These are phyloP conservation scores for Gyromitra esculenta DNA, from an alignment of 2,329 filamentous ascomycete species.

Conservation along the genomic window DNA sequence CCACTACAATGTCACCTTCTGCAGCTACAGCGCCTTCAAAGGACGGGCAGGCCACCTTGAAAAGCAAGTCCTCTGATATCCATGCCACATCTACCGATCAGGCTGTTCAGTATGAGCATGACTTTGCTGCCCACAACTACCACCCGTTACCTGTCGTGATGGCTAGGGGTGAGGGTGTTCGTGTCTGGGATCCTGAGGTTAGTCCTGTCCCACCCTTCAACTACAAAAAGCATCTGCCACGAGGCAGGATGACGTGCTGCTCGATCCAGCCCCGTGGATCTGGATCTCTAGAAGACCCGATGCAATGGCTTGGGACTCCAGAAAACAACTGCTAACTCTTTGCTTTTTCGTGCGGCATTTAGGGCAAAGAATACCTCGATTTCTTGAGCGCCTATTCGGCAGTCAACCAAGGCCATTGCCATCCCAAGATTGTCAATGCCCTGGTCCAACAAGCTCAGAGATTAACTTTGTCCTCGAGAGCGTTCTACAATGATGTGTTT, in stretches of 20 bases:
- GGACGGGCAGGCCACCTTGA: conserved; percentile 13
- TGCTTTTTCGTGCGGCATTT: conserved; percentile 20
- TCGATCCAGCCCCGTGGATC: neutral
- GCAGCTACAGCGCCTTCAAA: conserved; percentile 25
- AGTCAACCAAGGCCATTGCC: conserved; percentile 97
- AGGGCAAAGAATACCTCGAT: conserved; percentile 89
- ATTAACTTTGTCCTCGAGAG: conserved; percentile 89
- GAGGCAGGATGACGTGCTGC: neutral
- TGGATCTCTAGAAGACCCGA: neutral
- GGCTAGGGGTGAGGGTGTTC: conserved; percentile 80
- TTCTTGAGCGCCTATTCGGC: conserved; percentile 98
- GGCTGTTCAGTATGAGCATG: conserved; percentile 82
- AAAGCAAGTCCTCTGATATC: conserved; percentile 53
- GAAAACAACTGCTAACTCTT: conserved; percentile 12
- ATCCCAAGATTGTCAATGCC: conserved; percentile 86
- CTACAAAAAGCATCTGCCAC: neutral
- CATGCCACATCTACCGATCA: conserved; percentile 81
- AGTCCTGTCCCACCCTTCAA: conserved; percentile 11
- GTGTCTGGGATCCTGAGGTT: conserved; percentile 92
- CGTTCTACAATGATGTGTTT: conserved; percentile 99
- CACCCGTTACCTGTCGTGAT: conserved; percentile 96
- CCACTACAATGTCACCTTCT: conserved; percentile 42
- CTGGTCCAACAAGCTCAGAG: conserved; percentile 88
- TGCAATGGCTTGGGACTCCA: neutral
- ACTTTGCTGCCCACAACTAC: conserved; percentile 97